Evolutionary conservation across 192 early-diverging fungal genomes (phyloP).

Genomic region (Dissophora globulifera): DNA sequence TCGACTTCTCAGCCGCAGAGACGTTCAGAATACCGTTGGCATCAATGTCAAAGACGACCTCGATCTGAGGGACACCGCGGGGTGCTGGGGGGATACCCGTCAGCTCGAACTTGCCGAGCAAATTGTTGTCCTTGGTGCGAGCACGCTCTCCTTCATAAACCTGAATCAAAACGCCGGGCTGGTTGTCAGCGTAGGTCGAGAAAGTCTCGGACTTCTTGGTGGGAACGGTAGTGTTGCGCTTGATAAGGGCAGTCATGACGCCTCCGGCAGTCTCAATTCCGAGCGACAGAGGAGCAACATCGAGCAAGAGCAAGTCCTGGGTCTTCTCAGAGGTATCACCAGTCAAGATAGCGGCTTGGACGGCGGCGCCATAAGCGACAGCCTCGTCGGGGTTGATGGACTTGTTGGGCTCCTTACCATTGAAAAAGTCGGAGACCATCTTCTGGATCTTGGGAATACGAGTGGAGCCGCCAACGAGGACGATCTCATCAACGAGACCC

Average conservation of each 20-base stretch:
- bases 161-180: slow-evolving; percentile 92
- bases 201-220: slow-evolving; percentile 96
- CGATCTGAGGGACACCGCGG: slow-evolving; percentile 96
- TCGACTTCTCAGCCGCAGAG: slow-evolving; percentile 88
- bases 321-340: slow-evolving; percentile 93
- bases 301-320: slow-evolving; percentile 89
- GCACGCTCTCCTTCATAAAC: slow-evolving; percentile 96
- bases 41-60: slow-evolving; percentile 94
- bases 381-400: slow-evolving; percentile 99
- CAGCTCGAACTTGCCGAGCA: slow-evolving; percentile 96
- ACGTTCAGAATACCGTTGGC: slow-evolving; percentile 97
- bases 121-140: slow-evolving; percentile 95
- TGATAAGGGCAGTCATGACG: slow-evolving; percentile 94
- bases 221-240: slow-evolving; percentile 94
- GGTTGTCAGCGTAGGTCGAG: slow-evolving; percentile 96
- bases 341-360: slow-evolving; percentile 97
- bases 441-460: slow-evolving; percentile 99
- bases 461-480: slow-evolving; percentile 97
- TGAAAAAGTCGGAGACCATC: slow-evolving; percentile 95
- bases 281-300: slow-evolving; percentile 92
- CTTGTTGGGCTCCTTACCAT: slow-evolving; percentile 99
- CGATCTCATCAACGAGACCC: slow-evolving; percentile 84
- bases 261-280: slow-evolving; percentile 97
- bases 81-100: slow-evolving; percentile 96
- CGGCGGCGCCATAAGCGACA: slow-evolving; percentile 98